These are phyloP conservation scores for Malassezia cuniculi DNA, from an alignment of 1,284 basidiomycete genomes.

Conservation along the genomic window DNA sequence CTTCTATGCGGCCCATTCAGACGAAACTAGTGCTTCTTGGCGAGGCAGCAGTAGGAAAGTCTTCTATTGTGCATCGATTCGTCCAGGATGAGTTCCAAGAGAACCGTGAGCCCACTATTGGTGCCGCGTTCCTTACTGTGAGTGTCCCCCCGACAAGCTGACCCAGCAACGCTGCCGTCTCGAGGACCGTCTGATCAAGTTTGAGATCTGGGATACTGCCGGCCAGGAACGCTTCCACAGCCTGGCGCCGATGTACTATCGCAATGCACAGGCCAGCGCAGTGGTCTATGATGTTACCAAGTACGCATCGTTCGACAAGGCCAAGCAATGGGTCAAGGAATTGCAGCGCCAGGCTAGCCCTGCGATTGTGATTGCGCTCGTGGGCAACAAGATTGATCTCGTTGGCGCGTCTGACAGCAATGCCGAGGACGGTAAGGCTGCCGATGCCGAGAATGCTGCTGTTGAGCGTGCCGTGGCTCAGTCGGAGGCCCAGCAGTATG, in stretches of 20 bases:
- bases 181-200: conserved; percentile 58
- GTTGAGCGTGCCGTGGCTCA: conserved; percentile 31
- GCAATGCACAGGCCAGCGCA: conserved; percentile 93
- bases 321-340: conserved; percentile 99
- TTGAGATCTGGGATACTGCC: conserved; percentile 92
- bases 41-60: conserved; percentile 97
- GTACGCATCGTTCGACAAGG: conserved; percentile 73
- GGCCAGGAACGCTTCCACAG: conserved; percentile 90
- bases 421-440: conserved; percentile 48
- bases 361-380: conserved; percentile 73
- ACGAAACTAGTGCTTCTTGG: conserved; percentile 48
- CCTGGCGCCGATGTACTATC: conserved; percentile 92
- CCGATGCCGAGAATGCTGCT: conserved; percentile 12
- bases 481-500: conserved; percentile 92
- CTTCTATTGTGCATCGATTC: conserved; percentile 95
- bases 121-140: conserved; percentile 61
- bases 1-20: conserved; percentile 34
- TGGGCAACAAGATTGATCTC: conserved; percentile 58
- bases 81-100: conserved; percentile 88
- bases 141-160: conserved; percentile 2
- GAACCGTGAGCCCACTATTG: conserved; percentile 96
- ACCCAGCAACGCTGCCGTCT: conserved; percentile 55
- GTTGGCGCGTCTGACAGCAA: conserved; percentile 53
- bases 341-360: conserved; percentile 96
- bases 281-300: conserved; percentile 97